Conservation (phyloP, 768 basidiomycete genomes). For the Tylopilus cervinicoccineus region DNA sequence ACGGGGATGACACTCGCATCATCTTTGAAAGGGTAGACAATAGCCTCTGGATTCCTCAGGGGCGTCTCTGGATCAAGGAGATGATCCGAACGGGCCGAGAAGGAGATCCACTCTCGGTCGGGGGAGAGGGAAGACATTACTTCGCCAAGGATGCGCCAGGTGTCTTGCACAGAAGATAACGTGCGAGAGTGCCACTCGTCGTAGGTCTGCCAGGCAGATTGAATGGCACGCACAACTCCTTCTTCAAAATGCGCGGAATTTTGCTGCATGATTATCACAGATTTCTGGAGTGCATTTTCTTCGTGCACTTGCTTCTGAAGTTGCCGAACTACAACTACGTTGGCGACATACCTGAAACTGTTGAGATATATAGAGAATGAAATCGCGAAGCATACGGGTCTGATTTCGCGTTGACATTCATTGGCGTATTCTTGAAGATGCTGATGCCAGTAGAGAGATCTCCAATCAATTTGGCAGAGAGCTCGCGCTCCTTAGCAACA, state of each 20-base stretch:
- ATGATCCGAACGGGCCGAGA: slow-evolving; percentile 90
- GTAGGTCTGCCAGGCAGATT: slow-evolving; percentile 96
- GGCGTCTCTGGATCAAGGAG: slow-evolving; percentile 97
- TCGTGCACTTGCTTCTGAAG: slow-evolving; percentile 92
- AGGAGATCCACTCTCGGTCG: slow-evolving; percentile 93
- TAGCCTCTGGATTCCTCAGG: slow-evolving; percentile 68
- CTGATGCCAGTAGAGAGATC: slow-evolving; percentile 86
- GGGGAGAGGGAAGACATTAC: slow-evolving; percentile 78
- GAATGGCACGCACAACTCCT: slow-evolving; percentile 90
- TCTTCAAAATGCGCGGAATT: slow-evolving; percentile 97
- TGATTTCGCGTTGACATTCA: slow-evolving; percentile 62
- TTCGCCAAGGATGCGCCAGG: slow-evolving; percentile 64
- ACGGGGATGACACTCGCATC: slow-evolving; percentile 83
- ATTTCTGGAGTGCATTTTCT: slow-evolving; percentile 97
- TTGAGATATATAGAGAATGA: not conserved
- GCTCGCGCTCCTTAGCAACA: slow-evolving; percentile 88
- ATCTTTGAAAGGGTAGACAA: slow-evolving; percentile 87
- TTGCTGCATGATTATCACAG: slow-evolving; percentile 96
- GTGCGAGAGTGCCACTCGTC: slow-evolving; percentile 92
- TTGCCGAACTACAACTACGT: slow-evolving; percentile 70
- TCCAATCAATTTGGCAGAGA: slow-evolving; percentile 79
- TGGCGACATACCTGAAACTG: slow-evolving; percentile 54
- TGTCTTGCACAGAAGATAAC: slow-evolving; percentile 65
- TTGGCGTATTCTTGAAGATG: slow-evolving; percentile 93
- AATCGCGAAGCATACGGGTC: slow-evolving; percentile 9